Evolutionary conservation across 164 flowering plant genomes (phyloP), one percentile per base, ranked within the genome.

Genomic region (Liriodendron chinense): DNA sequence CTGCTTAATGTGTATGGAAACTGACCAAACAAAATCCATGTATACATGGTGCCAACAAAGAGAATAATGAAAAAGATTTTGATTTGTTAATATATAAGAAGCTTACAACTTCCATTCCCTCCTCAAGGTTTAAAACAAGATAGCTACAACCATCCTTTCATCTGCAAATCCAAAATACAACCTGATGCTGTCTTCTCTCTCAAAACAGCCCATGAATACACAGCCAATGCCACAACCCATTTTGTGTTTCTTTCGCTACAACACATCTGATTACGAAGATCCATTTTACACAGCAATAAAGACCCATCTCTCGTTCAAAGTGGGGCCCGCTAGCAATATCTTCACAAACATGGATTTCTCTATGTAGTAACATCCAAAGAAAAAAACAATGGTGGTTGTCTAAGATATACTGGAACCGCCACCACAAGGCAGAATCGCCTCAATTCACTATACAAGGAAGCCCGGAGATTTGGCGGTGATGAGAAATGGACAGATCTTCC

Each of bases 291-390:
- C 68, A 34, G 68, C 56, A 28, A 26, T 7, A 47, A 21, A 65
- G 7, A 12, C 59, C 7, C 73, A 20, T 22, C 48, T 25, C 34
- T 53, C 67, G 18, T 62, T 14, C 50, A 34, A 25, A 48, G 63
- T 72, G 48, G 59, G 59, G 13, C 59, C 61, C 61, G 25, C 34
- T 47, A 71, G 50, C 66, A 43, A 64, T 69, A 76, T 74, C 73
- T 76, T 74, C 80, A 74, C 43, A 50, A 72, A 77, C 78, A 80
- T 23, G 62, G 74, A 72, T 22, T 77, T 73, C 71, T 47, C 47
- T 56, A 6, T 68, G 57, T 50, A 47, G 14, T 3, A 6, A 34
- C 43, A 63, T 28, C 57, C 53, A 25, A 21, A 64, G 28, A 73
- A 69, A 74, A 14, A 79, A 79, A 24, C 43, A 79, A 65, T 21